phyloP scores from a whole-genome alignment of 768 basidiomycete genomes.

The Tricholoma flavovirens region DNA sequence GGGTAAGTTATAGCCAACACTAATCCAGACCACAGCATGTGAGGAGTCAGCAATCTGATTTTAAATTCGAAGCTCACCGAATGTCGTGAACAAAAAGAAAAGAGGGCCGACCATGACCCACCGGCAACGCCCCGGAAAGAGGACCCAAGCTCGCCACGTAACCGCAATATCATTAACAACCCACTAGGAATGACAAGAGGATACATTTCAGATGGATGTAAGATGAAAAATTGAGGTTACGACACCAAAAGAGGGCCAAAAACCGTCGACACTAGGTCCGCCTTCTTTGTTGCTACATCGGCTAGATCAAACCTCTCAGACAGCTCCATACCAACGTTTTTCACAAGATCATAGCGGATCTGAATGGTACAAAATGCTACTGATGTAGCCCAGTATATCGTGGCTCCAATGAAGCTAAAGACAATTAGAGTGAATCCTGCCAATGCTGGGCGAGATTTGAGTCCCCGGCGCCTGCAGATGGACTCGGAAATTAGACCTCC shows the following conservation, averaged over 20 bases:
- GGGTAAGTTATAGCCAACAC: neutral
- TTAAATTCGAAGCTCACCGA: neutral
- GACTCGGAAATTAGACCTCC: neutral
- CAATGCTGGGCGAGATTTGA: neutral
- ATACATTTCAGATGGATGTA: neutral
- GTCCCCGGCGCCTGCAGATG: neutral
- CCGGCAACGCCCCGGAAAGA: neutral
- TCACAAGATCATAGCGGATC: neutral
- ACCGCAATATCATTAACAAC: neutral
- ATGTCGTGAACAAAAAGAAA: neutral
- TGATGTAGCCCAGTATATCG: neutral
- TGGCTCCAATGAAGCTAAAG: neutral
- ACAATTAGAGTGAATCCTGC: neutral
- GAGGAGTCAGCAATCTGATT: neutral
- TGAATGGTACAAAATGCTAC: neutral
- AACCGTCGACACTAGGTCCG: neutral
- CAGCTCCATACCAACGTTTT: neutral
- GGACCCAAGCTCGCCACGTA: neutral
- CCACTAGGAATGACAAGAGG: neutral
- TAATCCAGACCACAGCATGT: neutral
- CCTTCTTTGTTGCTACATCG: neutral
- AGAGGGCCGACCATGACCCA: neutral
- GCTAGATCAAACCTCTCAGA: neutral
- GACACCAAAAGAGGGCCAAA: neutral
- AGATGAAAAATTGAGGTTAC: neutral